Conservation (phyloP, 306 rosid genomes). For the Cicer chorassanicum region DNA sequence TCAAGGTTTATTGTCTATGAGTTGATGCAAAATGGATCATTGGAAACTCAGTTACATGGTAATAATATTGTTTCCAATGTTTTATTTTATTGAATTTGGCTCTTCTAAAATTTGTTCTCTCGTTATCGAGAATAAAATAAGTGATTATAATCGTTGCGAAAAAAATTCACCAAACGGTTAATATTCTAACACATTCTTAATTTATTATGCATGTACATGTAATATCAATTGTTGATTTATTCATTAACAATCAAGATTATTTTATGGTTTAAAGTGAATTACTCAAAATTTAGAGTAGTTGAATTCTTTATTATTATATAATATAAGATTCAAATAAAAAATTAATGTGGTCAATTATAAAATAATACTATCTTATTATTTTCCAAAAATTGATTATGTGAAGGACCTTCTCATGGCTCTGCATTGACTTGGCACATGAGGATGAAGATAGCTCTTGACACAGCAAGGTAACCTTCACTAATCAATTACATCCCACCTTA, state of each 20-base stretch:
- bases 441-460: conserved; percentile 93
- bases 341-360: conserved; percentile 18
- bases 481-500: conserved; percentile 13
- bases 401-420: conserved; percentile 91
- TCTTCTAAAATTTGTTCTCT: neutral
- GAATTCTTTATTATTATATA: neutral
- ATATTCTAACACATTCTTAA: neutral
- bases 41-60: conserved; percentile 96
- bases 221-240: neutral
- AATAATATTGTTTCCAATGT: conserved; percentile 38
- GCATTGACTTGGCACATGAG: conserved; percentile 90
- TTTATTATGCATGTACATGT: neutral
- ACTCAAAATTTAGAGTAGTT: neutral
- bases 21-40: conserved; percentile 90
- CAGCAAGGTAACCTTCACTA: conserved; percentile 73
- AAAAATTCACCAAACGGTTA: too few species aligned
- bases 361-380: conserved; percentile 13
- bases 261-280: neutral
- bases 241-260: neutral
- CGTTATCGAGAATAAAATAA: too few species aligned
- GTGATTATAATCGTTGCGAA: too few species aligned
- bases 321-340: conserved; percentile 7
- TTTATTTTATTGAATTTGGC: neutral
- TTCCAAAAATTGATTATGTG: conserved; percentile 30
- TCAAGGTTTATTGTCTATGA: conserved; percentile 81